These are phyloP conservation scores for Plasmodium vivax DNA, from an alignment of 169 alveolate genomes.

Conservation along the genomic window DNA sequence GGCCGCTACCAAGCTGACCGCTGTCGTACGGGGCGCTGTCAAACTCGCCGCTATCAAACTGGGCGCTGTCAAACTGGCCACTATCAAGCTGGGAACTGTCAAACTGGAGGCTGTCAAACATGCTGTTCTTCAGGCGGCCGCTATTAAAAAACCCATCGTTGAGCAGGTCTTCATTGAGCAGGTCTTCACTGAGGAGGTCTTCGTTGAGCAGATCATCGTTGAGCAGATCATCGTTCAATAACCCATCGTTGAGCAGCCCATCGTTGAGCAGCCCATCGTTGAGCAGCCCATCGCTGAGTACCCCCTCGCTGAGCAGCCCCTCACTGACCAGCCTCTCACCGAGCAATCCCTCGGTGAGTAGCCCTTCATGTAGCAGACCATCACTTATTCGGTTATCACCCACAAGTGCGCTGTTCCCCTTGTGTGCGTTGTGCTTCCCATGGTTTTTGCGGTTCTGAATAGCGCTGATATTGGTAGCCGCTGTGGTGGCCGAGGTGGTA, in stretches of 20 bases:
- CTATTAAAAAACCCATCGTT: neutral
- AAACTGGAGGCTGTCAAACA: neutral
- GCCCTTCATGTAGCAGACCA: neutral
- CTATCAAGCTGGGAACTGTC: neutral
- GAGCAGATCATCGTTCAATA: neutral
- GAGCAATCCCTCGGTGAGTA: neutral
- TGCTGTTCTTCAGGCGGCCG: neutral
- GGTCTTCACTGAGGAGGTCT: neutral
- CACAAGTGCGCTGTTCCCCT: neutral
- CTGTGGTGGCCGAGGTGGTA: conserved; percentile 9
- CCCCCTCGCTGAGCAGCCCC: neutral
- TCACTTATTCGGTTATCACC: neutral
- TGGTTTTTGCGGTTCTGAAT: neutral
- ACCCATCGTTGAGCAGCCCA: neutral
- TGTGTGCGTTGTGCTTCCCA: neutral
- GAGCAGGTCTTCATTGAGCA: neutral
- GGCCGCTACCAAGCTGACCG: neutral
- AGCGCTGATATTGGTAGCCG: neutral
- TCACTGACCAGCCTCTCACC: neutral
- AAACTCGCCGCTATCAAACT: neutral
- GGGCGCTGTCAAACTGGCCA: neutral
- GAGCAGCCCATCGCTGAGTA: neutral
- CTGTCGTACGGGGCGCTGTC: neutral
- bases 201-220: neutral
- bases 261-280: neutral